Evolutionary conservation across 2,329 filamentous ascomycete genomes (phyloP).

Genomic region (Trichophyton verrucosum): DNA sequence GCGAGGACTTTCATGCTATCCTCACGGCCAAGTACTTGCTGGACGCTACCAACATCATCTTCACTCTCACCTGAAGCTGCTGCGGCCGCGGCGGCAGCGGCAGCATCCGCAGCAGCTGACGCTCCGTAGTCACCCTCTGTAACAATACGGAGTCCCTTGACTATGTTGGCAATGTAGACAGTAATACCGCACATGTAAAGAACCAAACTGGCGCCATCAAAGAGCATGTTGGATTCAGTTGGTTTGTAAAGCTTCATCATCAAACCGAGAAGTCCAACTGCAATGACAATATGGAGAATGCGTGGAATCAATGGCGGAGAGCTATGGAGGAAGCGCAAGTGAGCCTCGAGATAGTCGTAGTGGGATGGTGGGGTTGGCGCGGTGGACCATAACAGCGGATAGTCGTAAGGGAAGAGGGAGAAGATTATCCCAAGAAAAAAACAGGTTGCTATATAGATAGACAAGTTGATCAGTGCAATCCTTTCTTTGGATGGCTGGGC

Average conservation of each 20-base stretch:
- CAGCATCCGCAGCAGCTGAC: background rate
- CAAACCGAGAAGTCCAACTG: conserved; percentile 76
- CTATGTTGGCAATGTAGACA: conserved; percentile 91
- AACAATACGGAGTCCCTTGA: conserved; percentile 82
- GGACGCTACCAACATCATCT: conserved; percentile 39
- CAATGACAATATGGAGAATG: conserved; percentile 86
- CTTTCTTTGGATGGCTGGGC: conserved; percentile 7
- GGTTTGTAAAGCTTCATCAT: conserved; percentile 91
- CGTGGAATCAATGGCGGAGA: conserved; percentile 84
- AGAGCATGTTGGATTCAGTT: conserved; percentile 87
- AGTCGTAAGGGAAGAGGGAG: conserved; percentile 82
- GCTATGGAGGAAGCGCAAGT: conserved; percentile 82
- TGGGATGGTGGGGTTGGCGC: conserved; percentile 42
- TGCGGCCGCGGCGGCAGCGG: background rate
- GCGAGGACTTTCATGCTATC: conserved; percentile 83
- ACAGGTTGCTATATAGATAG: conserved; percentile 53
- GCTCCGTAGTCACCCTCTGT: conserved; percentile 56
- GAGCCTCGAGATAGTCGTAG: conserved; percentile 74
- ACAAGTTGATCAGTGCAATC: background rate
- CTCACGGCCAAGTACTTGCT: conserved; percentile 64
- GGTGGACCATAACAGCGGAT: conserved; percentile 37
- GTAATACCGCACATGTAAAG: conserved; percentile 76
- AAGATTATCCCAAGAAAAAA: conserved; percentile 99
- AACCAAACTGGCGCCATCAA: conserved; percentile 62
- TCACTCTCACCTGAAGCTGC: conserved; percentile 14